Base-by-base conservation (phyloP, 495 filamentous ascomycete species). In the Talaromyces borbonicus region DNA sequence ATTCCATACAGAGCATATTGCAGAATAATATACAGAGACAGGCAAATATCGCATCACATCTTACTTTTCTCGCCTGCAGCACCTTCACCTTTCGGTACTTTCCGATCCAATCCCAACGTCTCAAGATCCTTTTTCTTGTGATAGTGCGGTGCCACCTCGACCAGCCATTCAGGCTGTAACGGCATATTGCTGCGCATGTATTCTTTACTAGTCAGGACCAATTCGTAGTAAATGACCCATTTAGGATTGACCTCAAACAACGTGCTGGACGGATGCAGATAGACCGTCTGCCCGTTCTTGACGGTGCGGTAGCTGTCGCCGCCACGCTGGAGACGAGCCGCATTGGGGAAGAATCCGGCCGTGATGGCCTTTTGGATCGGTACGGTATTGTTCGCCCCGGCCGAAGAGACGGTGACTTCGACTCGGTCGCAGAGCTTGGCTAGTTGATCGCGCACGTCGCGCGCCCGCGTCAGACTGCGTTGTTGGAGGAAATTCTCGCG, bases 401-500 rank as follows among this genome's bases (percentile, higher is more conserved):
- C 79, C 1, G 77, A 73, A n/a, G 77, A 80, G 38, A 84, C 58
- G 0, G 74, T 72, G 18, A 96, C 86, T 62, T 96, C 93, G 26
- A 95, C 85, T 1, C 90, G 78, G 47, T 98, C 92, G 65, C 92
- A 97, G 2, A 98, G 77, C 52, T 93, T 90, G n/a, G 80, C 80
- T 0, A 98, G 75, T 60, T 98, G 92, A 52, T 98, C 92, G 29
- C 89, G 85, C 12, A 97, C 89, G 55, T 96, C 89, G 36, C 92
- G 81, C 0, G 87, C 92, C 9, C 92, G 80, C 0, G 80, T 87
- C 2, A 98, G 75, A 24, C 79, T 82, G 15, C 89, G 82, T 55
- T 93, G 87, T 56, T 96, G 89, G 18, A 98, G 64, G 63, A 94
- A 98, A 63, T 96, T 97, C 64, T 96, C 90, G 42, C 82, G 79